Conservation (phyloP, 768 basidiomycete species). For the Xanthoconium stramineum region DNA sequence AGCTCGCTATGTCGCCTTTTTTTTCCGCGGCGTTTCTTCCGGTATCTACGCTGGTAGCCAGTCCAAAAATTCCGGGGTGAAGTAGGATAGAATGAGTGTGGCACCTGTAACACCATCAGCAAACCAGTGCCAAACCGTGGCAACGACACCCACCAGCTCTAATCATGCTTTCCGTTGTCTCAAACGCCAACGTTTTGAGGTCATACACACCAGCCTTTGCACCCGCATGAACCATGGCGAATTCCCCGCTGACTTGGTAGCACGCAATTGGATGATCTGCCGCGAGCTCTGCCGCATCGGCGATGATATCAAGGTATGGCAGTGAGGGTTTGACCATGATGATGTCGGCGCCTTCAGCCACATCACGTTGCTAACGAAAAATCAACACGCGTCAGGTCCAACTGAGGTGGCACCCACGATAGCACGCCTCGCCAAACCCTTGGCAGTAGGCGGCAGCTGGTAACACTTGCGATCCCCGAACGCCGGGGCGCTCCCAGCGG, state of each 20-base stretch:
- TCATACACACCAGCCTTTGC: slow-evolving; percentile 93
- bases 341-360: slow-evolving; percentile 90
- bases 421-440: slow-evolving; percentile 89
- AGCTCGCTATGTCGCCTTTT: not conserved
- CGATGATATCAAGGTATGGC: slow-evolving; percentile 95
- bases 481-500: slow-evolving; percentile 93
- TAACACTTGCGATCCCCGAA: slow-evolving; percentile 98
- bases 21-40: not conserved
- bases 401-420: slow-evolving; percentile 57
- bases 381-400: not conserved
- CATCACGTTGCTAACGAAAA: slow-evolving; percentile 71
- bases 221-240: slow-evolving; percentile 94
- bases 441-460: slow-evolving; percentile 86
- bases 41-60: slow-evolving; percentile 53
- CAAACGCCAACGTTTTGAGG: slow-evolving; percentile 90
- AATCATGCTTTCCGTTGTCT: slow-evolving; percentile 87
- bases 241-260: slow-evolving; percentile 97
- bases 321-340: slow-evolving; percentile 98
- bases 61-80: slow-evolving; percentile 94
- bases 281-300: slow-evolving; percentile 78
- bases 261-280: slow-evolving; percentile 91
- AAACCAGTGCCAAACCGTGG: not conserved
- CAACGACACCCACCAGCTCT: slow-evolving; percentile 66
- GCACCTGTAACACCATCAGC: slow-evolving; percentile 54
- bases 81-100: slow-evolving; percentile 89